Base-by-base conservation (phyloP, 768 basidiomycete genomes). In the Termitomyces sp. region DNA sequence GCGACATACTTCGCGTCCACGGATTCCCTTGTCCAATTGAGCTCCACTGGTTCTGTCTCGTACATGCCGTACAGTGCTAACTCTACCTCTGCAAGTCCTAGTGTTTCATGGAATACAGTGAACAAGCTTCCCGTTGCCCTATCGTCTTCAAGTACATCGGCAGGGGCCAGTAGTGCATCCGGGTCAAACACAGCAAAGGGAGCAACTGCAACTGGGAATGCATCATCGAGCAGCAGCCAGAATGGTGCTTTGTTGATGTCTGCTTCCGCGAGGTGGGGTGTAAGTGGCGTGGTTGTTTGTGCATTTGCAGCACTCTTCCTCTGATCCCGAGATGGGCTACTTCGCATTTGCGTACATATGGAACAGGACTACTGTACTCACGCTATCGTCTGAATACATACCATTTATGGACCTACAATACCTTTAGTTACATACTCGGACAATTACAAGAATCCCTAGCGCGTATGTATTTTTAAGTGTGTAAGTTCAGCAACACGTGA, bases 1-100 rank as follows among this genome's bases (percentile, higher is more conserved):
- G 81, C 87, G 9, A 77, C 73, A 8, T 91, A 88, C 73, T 84
- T 83, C 59, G 87, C 87, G 3, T 78, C 82, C 32, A 77, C 76
- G 46, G 72, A 69, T 32, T 75, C 84, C 0, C 76, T 91, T 44
- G 79, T 91, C 16, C 89, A 91, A 67, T 79, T 91, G 27, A 76
- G 84, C 41, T 81, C 79, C 25, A 73, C 73, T 2, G 88, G 88
- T 46, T 70, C 73, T 1, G 74, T 91, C 19, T 80, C 76, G 12
- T 90, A 76, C 74, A 69, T 90, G 35, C 78, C 83, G 1, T 88
- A 80, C 72, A 76, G 68, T 58, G 69, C 77, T 48, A 75, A 72
- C n/a, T 70, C 77, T 56, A 65, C 70, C 8, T 64, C 65, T 21
- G 67, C 75, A 25, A 82, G 82, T 66, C 63, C 76, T 3, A 64